These are phyloP conservation scores for Lyophyllum decastes DNA, from an alignment of 768 basidiomycete genomes.

Conservation along the genomic window DNA sequence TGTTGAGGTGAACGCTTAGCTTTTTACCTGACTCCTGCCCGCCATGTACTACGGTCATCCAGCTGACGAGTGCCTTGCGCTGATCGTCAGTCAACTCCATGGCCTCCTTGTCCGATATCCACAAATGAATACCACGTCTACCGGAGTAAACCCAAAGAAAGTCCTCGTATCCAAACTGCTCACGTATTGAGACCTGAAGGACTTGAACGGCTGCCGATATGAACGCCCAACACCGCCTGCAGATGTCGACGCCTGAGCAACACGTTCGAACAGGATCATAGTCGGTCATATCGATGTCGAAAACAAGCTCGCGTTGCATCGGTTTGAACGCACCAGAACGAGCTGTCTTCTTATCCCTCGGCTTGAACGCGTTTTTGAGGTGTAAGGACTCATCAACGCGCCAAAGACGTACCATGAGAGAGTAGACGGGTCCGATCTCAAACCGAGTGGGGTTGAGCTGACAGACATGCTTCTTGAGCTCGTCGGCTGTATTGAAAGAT, in stretches of 20 bases:
- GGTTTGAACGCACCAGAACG: slow-evolving; percentile 71
- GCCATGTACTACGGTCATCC: slow-evolving; percentile 80
- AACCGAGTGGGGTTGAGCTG: slow-evolving; percentile 89
- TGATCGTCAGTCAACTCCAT: slow-evolving; percentile 91
- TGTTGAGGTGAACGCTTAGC: slow-evolving; percentile 64
- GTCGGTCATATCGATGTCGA: slow-evolving; percentile 99
- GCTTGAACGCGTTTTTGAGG: slow-evolving; percentile 45
- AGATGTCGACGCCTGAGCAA: slow-evolving; percentile 89
- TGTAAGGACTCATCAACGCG: not conserved
- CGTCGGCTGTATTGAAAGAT: slow-evolving; percentile 82
- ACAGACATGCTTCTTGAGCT: slow-evolving; percentile 89
- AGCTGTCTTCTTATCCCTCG: slow-evolving; percentile 85
- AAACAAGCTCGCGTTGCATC: slow-evolving; percentile 86
- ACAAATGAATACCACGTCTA: slow-evolving; percentile 96
- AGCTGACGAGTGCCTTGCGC: slow-evolving; percentile 82
- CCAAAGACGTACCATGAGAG: slow-evolving; percentile 65
- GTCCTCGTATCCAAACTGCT: slow-evolving; percentile 89
- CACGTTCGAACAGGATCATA: slow-evolving; percentile 96
- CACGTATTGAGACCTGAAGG: slow-evolving; percentile 73
- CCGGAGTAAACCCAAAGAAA: slow-evolving; percentile 99
- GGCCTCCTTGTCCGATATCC: slow-evolving; percentile 91
- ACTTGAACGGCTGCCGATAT: slow-evolving; percentile 91
- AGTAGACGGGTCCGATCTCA: slow-evolving; percentile 96
- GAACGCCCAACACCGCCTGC: slow-evolving; percentile 91
- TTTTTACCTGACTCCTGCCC: slow-evolving; percentile 82